Evolutionary conservation across 805 yeast species (phyloP), one percentile per base, ranked within the genome.

Genomic region (Yarrowia divulgata): DNA sequence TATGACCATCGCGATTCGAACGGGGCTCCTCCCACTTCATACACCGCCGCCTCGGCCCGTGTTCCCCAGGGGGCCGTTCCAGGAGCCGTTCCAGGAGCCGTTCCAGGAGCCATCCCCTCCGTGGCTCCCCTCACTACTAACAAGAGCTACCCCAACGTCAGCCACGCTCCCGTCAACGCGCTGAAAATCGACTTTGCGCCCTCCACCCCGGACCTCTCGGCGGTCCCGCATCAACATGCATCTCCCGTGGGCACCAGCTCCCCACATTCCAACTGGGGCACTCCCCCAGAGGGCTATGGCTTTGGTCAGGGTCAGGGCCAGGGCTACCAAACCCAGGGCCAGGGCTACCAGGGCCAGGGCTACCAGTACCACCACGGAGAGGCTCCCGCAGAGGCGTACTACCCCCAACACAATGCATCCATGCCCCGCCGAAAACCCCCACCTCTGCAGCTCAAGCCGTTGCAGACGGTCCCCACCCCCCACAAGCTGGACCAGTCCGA

Each of bases 381-480:
- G 8, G 66, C 66, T 1, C 66, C 66, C 3, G n/a, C 66, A 10
- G 66, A 45, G 42, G 66, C 66, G 8, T 60, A 60, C 39, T 34
- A 19, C 43, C 52, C 66, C 1, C 64, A 37, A 23, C 40, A 58
- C 8, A 43, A 3, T 1, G 50, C 29, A 3, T 34, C 66, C 18
- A 8, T 12, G 40, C 52, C 66, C 13, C 40, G 46, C 1, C 37
- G 57, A n/a, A 46, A 46, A 43, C 57, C 57, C 16, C 68, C 68
- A 39, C 68, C 68, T n/a, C n/a, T 49, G 35, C 68, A 48, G 48
- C 57, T 63, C 39, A 48, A 48, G 46, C 68, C 71, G 32, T 68
- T 74, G 57, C 50, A 72, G 18, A 45, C 70, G 16, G 68, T 74
- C 37, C 75, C 76, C 3, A 71, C 70, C 6, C 75, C 76, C 8